Evolutionary conservation across 164 flowering plant species (phyloP).

Genomic region (Nymphaea colorata): DNA sequence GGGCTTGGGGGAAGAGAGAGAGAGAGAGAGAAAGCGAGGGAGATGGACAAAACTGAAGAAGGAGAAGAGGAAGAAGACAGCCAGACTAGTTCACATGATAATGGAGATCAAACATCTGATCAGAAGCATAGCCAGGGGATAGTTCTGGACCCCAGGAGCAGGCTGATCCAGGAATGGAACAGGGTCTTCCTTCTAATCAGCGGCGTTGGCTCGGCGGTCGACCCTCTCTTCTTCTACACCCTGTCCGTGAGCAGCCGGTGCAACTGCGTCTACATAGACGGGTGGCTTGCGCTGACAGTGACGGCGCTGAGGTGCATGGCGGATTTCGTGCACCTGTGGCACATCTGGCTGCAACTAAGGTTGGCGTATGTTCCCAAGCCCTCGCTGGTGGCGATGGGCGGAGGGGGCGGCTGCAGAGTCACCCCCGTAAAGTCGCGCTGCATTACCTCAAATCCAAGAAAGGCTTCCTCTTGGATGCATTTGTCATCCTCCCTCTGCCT

Average conservation of each 20-base stretch:
- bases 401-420: not conserved
- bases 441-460: constrained; percentile 43
- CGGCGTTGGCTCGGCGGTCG: constrained; percentile 68
- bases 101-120: not conserved
- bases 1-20: not conserved
- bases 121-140: constrained; percentile 9
- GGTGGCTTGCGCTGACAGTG: constrained; percentile 85
- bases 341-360: constrained; percentile 79
- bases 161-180: constrained; percentile 88
- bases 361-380: constrained; percentile 22
- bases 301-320: constrained; percentile 84
- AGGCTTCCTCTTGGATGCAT: constrained; percentile 75
- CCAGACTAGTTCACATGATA: not conserved
- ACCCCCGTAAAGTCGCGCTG: constrained; percentile 18
- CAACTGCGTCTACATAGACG: constrained; percentile 85
- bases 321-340: constrained; percentile 71
- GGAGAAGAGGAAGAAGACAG: not conserved
- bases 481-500: constrained; percentile 77
- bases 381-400: constrained; percentile 9
- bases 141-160: constrained; percentile 40
- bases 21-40: not conserved
- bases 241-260: constrained; percentile 67
- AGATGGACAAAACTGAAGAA: not conserved
- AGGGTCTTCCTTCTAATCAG: constrained; percentile 64
- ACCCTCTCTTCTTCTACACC: constrained; percentile 89